phyloP scores from a whole-genome alignment of 768 basidiomycete species.

The Trametes cinnabarina region DNA sequence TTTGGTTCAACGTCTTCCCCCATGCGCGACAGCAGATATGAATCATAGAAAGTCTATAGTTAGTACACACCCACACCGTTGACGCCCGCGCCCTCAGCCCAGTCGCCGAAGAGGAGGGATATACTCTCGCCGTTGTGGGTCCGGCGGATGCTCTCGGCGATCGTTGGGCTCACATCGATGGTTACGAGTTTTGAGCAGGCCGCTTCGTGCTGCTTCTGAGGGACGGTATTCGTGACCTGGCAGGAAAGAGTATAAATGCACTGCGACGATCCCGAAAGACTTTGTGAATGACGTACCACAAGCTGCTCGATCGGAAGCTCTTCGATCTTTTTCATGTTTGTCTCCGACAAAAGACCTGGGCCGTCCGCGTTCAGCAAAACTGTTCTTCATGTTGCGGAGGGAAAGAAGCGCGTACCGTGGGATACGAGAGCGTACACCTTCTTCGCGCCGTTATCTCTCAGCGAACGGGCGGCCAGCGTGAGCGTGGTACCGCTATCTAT shows the following conservation, averaged over 20 bases:
- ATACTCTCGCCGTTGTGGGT: constrained; percentile 95
- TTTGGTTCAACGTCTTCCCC: constrained; percentile 16
- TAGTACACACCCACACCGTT: constrained; percentile 25
- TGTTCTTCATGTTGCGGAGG: constrained; percentile 16
- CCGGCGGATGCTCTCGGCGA: constrained; percentile 94
- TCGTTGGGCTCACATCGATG: constrained; percentile 87
- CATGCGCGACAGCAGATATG: constrained; percentile 8
- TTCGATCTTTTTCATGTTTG: constrained; percentile 64
- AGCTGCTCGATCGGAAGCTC: constrained; percentile 78
- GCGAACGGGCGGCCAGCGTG: constrained; percentile 76
- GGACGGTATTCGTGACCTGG: constrained; percentile 93
- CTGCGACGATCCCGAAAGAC: not conserved
- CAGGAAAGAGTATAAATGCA: constrained; percentile 1
- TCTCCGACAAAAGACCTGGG: constrained; percentile 76
- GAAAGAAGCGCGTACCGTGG: constrained; percentile 60
- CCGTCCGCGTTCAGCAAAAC: constrained; percentile 15
- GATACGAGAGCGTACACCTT: constrained; percentile 86
- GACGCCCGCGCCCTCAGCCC: constrained; percentile 48
- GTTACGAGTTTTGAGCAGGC: constrained; percentile 76
- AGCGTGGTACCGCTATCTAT: constrained; percentile 94
- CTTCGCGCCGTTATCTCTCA: constrained; percentile 87
- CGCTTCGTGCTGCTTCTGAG: constrained; percentile 67
- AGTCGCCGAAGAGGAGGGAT: constrained; percentile 82
- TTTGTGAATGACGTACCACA: constrained; percentile 58
- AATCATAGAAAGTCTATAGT: constrained; percentile 9